These are phyloP conservation scores for Mercurialis annua DNA, from an alignment of 345 rosid genomes.

Conservation along the genomic window DNA sequence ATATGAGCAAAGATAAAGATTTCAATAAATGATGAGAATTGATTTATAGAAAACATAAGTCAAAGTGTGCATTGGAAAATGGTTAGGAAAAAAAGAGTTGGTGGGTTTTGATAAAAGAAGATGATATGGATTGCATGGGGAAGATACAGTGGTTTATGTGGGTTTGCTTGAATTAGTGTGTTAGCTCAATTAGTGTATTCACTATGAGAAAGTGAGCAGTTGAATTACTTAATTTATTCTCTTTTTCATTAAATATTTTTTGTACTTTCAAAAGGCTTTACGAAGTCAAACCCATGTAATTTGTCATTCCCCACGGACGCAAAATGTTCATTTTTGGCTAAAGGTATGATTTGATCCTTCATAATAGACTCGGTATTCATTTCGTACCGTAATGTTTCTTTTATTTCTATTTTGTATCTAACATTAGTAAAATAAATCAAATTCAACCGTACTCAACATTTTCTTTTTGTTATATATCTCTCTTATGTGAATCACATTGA, in stretches of 20 bases:
- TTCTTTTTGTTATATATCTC: too few relatives aligned
- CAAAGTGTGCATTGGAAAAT: not conserved
- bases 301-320: slow-evolving; percentile 25
- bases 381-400: too few relatives aligned
- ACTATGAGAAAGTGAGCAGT: slow-evolving; percentile 37
- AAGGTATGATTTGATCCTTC: too few relatives aligned
- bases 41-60: not conserved
- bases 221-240: slow-evolving; percentile 21
- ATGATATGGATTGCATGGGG: slow-evolving; percentile 11
- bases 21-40: not conserved
- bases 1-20: not conserved
- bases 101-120: slow-evolving; percentile 15
- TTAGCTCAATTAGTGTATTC: slow-evolving; percentile 30
- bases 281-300: slow-evolving; percentile 24
- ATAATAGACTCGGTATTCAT: too few relatives aligned
- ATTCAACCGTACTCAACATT: too few relatives aligned
- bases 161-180: slow-evolving; percentile 32
- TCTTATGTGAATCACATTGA: too few relatives aligned
- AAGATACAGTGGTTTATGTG: slow-evolving; percentile 36
- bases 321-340: too few relatives aligned
- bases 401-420: too few relatives aligned
- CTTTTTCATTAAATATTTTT: not conserved
- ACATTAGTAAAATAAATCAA: too few relatives aligned
- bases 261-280: not conserved
- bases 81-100: not conserved